phyloP scores from a whole-genome alignment of 2,329 filamentous ascomycete species.

The Talaromyces sp. region DNA sequence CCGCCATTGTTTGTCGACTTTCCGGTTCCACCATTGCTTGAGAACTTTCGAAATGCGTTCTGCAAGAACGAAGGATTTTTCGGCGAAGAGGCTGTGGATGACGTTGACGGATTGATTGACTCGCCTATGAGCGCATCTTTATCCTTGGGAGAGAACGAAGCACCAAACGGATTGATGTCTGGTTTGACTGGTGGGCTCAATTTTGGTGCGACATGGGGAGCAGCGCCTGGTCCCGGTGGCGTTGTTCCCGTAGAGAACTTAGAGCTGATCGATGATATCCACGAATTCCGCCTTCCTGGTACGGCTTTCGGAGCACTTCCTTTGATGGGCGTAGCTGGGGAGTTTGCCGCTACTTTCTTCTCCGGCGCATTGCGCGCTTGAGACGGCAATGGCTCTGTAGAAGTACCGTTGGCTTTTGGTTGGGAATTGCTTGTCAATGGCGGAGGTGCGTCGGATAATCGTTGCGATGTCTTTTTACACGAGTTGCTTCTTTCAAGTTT shows the following conservation, averaged over 20 bases:
- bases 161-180: slow-evolving; percentile 46
- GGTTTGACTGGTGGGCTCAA: slow-evolving; percentile 33
- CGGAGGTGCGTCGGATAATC: slow-evolving; percentile 18
- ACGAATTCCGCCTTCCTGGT: slow-evolving; percentile 65
- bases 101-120: slow-evolving; percentile 24
- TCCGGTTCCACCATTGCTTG: slow-evolving; percentile 49
- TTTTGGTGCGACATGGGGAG: slow-evolving; percentile 28
- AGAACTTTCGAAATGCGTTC: slow-evolving; percentile 76
- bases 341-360: slow-evolving; percentile 22
- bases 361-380: slow-evolving; percentile 6
- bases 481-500: slow-evolving; percentile 24
- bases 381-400: neutral
- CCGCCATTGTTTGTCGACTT: slow-evolving; percentile 60
- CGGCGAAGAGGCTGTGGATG: slow-evolving; percentile 62
- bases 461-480: slow-evolving; percentile 17
- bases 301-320: slow-evolving; percentile 30
- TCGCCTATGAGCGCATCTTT: slow-evolving; percentile 43
- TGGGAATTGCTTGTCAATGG: neutral
- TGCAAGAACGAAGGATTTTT: slow-evolving; percentile 71
- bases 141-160: slow-evolving; percentile 39
- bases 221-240: slow-evolving; percentile 36
- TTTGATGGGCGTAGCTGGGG: slow-evolving; percentile 30
- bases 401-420: neutral
- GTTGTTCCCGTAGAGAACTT: slow-evolving; percentile 69
- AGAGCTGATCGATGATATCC: slow-evolving; percentile 89